Percentiles rank a stretch among this genome's conserved stretches.
Evolutionary conservation across 768 basidiomycete genomes (phyloP).

Genomic region (Gyrodon lividus): DNA sequence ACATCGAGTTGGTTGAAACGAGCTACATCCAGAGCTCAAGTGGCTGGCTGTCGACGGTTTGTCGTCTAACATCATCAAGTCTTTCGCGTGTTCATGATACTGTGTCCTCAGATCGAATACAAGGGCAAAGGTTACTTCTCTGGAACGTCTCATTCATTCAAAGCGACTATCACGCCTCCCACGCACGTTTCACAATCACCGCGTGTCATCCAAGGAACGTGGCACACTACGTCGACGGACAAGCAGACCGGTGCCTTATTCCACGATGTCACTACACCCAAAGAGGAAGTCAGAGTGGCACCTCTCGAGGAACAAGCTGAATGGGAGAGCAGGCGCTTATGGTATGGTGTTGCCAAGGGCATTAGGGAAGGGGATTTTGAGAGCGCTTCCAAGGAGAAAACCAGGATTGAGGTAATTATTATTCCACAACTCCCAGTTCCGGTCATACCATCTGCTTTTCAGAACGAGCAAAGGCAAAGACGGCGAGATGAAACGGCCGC

Average conservation of each 20-base stretch:
- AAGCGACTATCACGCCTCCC: conserved; percentile 67
- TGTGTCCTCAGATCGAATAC: conserved; percentile 71
- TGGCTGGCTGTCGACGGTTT: conserved; percentile 55
- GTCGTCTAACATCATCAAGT: conserved; percentile 6
- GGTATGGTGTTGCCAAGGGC: conserved; percentile 85
- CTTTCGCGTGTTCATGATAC: conserved; percentile 35
- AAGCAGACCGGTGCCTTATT: conserved; percentile 51
- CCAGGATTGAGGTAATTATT: conserved; percentile 75
- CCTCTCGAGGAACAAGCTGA: conserved; percentile 65
- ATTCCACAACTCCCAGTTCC: not conserved
- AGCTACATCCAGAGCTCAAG: conserved; percentile 73
- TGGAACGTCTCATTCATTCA: conserved; percentile 92
- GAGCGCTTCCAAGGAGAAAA: conserved; percentile 84
- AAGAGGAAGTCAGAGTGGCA: conserved; percentile 73
- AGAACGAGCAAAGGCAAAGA: conserved; percentile 93
- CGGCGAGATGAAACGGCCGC: conserved; percentile 77
- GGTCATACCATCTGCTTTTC: conserved; percentile 1
- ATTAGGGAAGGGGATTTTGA: conserved; percentile 93
- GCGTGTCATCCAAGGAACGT: conserved; percentile 73
- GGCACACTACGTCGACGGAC: conserved; percentile 67
- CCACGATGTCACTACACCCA: conserved; percentile 71
- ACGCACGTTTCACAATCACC: conserved; percentile 41
- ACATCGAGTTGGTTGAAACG: conserved; percentile 86
- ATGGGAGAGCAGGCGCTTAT: conserved; percentile 85
- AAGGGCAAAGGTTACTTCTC: conserved; percentile 95